Evolutionary conservation across 1,139 yeast genomes (phyloP).

Genomic region (Geotrichum restrictum): DNA sequence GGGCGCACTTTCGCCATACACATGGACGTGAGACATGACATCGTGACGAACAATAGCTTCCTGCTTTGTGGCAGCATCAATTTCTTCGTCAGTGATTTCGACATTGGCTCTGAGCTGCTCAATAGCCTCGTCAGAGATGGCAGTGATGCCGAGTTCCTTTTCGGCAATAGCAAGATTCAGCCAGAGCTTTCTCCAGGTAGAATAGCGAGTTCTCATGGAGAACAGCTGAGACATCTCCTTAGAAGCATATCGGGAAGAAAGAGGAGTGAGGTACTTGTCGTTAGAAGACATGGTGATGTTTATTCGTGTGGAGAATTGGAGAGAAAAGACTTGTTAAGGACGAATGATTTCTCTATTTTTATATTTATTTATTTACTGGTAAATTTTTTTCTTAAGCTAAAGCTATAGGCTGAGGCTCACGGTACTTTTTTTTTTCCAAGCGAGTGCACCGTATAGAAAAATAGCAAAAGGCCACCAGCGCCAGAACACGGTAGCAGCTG

Average conservation of each 20-base stretch:
- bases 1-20: constrained; percentile 88
- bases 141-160: constrained; percentile 76
- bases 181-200: constrained; percentile 99
- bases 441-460: no score
- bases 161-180: constrained; percentile 93
- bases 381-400: no score
- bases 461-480: no score
- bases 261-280: constrained; percentile 71
- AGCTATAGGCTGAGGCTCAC: no score
- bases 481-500: no score
- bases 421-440: no score
- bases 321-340: no score
- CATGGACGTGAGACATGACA: constrained; percentile 98
- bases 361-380: no score
- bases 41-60: constrained; percentile 98
- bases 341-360: no score
- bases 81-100: constrained; percentile 86
- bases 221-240: constrained; percentile 93
- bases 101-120: constrained; percentile 76
- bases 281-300: constrained; percentile 22
- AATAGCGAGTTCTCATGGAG: constrained; percentile 88
- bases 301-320: background rate
- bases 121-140: constrained; percentile 86
- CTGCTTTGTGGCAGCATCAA: constrained; percentile 80
- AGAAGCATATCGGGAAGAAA: constrained; percentile 95